phyloP scores from a whole-genome alignment of 257 asterid genomes.

The Capsicum rhomboideum region DNA sequence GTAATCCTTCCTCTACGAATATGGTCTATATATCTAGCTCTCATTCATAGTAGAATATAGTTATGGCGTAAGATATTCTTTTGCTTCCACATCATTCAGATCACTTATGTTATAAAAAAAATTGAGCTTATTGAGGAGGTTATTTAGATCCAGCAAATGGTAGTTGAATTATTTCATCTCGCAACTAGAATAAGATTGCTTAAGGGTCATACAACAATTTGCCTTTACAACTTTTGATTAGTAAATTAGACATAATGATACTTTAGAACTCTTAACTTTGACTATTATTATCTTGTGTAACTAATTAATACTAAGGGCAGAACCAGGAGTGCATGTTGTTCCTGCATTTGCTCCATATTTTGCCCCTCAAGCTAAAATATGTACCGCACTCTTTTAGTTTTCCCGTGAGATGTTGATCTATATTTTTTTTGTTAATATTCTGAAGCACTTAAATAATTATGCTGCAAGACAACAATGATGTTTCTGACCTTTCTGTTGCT shows the following conservation, averaged over 20 bases:
- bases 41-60: not conserved
- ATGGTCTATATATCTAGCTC: not conserved
- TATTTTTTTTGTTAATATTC: constrained; percentile 6
- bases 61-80: not conserved
- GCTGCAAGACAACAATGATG: constrained; percentile 28
- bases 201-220: not conserved
- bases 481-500: constrained; percentile 89
- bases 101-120: not conserved
- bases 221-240: not conserved
- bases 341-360: constrained; percentile 95
- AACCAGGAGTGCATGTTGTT: constrained; percentile 90
- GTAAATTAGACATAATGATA: not conserved
- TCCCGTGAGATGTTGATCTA: not conserved
- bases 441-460: not conserved
- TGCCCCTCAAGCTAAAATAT: constrained; percentile 95
- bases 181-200: not conserved
- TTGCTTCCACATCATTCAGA: not conserved
- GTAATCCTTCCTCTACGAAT: not conserved
- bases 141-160: not conserved
- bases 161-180: not conserved
- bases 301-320: too few relatives aligned
- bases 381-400: not conserved
- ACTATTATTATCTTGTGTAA: too few relatives aligned
- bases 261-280: too few relatives aligned
- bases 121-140: not conserved